Evolutionary conservation across 129 eudicot species (phyloP).

Genomic region (Calendula officinalis): DNA sequence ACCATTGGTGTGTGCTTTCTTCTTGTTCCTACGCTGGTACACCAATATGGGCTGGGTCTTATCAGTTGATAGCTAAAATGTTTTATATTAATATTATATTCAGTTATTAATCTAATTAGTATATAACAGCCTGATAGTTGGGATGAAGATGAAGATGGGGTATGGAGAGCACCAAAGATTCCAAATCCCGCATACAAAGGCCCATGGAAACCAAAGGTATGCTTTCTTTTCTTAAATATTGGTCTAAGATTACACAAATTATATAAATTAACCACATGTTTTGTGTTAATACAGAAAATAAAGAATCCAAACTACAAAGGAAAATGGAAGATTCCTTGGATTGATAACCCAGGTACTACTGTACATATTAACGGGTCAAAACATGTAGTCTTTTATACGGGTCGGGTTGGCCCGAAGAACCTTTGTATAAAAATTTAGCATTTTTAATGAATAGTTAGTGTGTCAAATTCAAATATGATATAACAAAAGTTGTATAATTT

Average conservation of each 20-base stretch:
- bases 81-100: no score
- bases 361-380: neutral
- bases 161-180: constrained; percentile 80
- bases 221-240: constrained; percentile 3
- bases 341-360: constrained; percentile 90
- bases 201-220: constrained; percentile 93
- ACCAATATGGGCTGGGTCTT: no score
- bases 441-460: neutral
- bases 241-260: neutral
- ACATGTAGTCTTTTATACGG: neutral
- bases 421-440: neutral
- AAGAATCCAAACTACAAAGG: constrained; percentile 97
- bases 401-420: neutral
- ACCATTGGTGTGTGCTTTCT: no score
- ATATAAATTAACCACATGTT: neutral
- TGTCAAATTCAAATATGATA: neutral
- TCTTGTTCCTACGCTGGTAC: no score
- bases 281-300: constrained; percentile 57
- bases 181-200: constrained; percentile 97
- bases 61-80: no score
- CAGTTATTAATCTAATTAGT: neutral
- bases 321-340: constrained; percentile 96
- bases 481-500: neutral
- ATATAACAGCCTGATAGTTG: constrained; percentile 70
- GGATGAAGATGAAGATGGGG: constrained; percentile 98